Base-by-base conservation (phyloP, 139 green algal genomes). In the Asterochloris sp. region DNA sequence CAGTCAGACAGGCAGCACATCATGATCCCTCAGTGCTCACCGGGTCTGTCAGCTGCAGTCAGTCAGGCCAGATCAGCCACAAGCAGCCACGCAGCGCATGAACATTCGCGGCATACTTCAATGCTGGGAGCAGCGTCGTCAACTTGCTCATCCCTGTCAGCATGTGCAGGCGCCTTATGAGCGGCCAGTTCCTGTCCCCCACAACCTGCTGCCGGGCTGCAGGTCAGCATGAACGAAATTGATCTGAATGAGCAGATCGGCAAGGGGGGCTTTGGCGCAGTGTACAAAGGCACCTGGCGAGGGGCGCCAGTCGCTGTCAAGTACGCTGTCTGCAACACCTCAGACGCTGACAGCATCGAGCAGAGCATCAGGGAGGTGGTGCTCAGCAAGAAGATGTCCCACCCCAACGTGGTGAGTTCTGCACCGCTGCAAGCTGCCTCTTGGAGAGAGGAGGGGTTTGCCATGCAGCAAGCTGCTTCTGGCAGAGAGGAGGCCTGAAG, bases 141-240 rank as follows among this genome's bases (percentile, higher is more conserved):
- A 6, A 6, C 38, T 54, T 6, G 6, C 38, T 54, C 38, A 54
- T 54, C 4, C 38, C 38, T 54, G 38, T 54, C 38, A 54, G 38
- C 38, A 54, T 54, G 38, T 54, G 38, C 38, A 54, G 38, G 38
- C 38, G 2, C 38, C 38, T 6, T 54, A 54, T 54, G 38, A 10
- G 38, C 38, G 38, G 38, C 38, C 2, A 54, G 6, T 6, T 54
- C 38, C 38, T 54, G 4, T 54, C 38, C 38, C 38, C 38, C 38
- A 54, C 38, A 54, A 6, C 6, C 38, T 54, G 38, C 38, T 2
- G 38, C 38, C 38, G 2, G 38, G 38, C 11, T 78, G 17, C 78
- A 90, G 86, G 84, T 91, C 12, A 78, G 82, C 17, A 84, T 91
- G 83, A 86, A 91, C 47, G 87, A 91, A 78, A 86, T 91, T 28